These are phyloP conservation scores for Pyropia yezoensis DNA, from an alignment of 23 red algal genomes.

Conservation along the genomic window DNA sequence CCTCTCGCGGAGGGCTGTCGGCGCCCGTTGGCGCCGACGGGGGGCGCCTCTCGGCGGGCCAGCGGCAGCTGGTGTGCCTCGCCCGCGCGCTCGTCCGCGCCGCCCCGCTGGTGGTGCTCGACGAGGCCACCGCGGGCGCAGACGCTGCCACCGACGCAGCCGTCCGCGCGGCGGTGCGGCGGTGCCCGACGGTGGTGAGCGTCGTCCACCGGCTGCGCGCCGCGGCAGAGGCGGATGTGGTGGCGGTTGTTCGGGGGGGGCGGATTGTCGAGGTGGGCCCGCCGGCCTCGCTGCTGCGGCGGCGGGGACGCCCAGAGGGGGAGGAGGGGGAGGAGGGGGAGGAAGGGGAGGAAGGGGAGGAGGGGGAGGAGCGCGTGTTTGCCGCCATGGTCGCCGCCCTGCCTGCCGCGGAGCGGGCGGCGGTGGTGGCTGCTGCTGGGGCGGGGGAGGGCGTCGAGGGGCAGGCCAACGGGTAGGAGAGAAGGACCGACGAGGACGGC, in stretches of 20 bases:
- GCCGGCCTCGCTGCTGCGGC: not conserved
- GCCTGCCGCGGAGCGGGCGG: too few relatives aligned
- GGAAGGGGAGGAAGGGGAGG: too few relatives aligned
- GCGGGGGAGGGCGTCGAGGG: too few relatives aligned
- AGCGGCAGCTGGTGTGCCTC: slow-evolving; percentile 46
- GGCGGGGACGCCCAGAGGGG: too few relatives aligned
- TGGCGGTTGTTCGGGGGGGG: not conserved
- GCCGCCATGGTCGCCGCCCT: too few relatives aligned
- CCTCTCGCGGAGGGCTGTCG: slow-evolving; percentile 7
- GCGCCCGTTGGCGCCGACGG: slow-evolving; percentile 21
- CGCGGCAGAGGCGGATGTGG: slow-evolving; percentile 21
- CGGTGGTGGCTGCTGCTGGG: too few relatives aligned
- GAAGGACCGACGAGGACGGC: too few relatives aligned
- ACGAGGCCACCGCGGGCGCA: slow-evolving; percentile 37
- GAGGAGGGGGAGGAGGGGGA: too few relatives aligned
- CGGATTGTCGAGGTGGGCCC: not conserved
- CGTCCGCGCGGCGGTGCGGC: slow-evolving; percentile 31
- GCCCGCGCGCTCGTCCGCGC: slow-evolving; percentile 21
- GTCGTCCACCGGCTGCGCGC: slow-evolving; percentile 48
- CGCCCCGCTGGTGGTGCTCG: slow-evolving; percentile 24
- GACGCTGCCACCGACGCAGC: slow-evolving; percentile 26
- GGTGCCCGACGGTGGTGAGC: slow-evolving; percentile 25
- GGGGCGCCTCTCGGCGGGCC: slow-evolving; percentile 23
- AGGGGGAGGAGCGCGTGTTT: too few relatives aligned
- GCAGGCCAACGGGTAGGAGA: too few relatives aligned